These are phyloP conservation scores for Boletus sp. DNA, from an alignment of 768 basidiomycete species.

Conservation along the genomic window DNA sequence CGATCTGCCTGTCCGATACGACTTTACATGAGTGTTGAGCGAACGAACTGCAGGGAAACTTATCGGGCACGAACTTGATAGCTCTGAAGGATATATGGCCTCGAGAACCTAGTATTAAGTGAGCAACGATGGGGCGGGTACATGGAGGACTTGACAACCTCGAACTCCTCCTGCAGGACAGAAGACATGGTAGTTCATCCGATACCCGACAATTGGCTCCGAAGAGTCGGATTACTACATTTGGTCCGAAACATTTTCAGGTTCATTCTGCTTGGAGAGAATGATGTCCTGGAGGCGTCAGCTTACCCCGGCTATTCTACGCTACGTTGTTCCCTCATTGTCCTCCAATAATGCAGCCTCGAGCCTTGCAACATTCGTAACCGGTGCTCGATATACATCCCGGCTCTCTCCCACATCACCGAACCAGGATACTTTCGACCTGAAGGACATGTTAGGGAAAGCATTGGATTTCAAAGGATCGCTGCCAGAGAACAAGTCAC, in stretches of 20 bases:
- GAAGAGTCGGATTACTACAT: slow-evolving; percentile 11
- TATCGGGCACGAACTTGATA: slow-evolving; percentile 71
- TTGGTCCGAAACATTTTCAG: slow-evolving; percentile 12
- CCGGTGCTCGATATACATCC: slow-evolving; percentile 9
- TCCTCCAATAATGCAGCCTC: background rate
- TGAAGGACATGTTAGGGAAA: slow-evolving; percentile 15
- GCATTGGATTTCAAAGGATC: slow-evolving; percentile 15
- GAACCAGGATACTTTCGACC: background rate
- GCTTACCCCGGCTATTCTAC: slow-evolving; percentile 12
- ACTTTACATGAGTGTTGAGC: slow-evolving; percentile 66
- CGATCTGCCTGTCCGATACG: slow-evolving; percentile 76
- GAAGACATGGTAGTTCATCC: slow-evolving; percentile 47
- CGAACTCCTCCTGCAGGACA: slow-evolving; percentile 82
- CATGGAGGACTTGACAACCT: slow-evolving; percentile 49
- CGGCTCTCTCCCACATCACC: slow-evolving; percentile 7
- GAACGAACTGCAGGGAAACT: slow-evolving; percentile 29
- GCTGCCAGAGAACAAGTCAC: slow-evolving; percentile 17
- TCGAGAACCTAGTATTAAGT: slow-evolving; percentile 70
- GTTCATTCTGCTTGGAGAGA: background rate
- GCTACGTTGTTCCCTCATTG: slow-evolving; percentile 3
- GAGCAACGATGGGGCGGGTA: slow-evolving; percentile 6
- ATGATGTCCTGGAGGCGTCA: slow-evolving; percentile 25
- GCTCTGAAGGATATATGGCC: slow-evolving; percentile 93
- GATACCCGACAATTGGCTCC: slow-evolving; percentile 27
- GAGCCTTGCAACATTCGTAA: background rate